Conservation (phyloP, 768 basidiomycete species). For the Kwoniella dejecticola region DNA sequence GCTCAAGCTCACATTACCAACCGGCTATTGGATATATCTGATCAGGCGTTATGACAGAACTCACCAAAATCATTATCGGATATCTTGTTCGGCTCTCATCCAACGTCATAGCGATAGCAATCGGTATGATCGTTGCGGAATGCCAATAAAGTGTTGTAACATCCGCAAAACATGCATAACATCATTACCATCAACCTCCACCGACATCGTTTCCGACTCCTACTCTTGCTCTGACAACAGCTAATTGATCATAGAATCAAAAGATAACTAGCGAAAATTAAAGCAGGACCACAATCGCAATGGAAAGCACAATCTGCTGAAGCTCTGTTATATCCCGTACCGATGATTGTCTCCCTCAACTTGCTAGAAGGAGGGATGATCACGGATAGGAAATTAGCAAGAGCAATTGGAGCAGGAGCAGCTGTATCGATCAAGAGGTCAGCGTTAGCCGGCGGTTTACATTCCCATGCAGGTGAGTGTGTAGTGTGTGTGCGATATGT, state of each 20-base stretch:
- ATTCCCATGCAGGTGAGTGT: no score
- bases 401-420: conserved; percentile 17
- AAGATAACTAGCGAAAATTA: conserved; percentile 12
- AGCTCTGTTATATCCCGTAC: neutral
- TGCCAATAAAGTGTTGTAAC: neutral
- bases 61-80: conserved; percentile 12
- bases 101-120: neutral
- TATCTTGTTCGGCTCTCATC: conserved; percentile 1
- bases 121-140: no score
- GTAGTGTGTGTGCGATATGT: neutral
- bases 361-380: neutral
- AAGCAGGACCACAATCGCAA: no score
- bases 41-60: neutral
- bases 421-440: neutral
- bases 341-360: neutral
- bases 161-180: conserved; percentile 9
- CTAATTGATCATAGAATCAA: conserved; percentile 4
- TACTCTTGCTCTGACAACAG: neutral
- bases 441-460: neutral
- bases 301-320: neutral
- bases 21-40: neutral
- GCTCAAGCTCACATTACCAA: neutral
- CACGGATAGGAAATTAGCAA: conserved; percentile 11
- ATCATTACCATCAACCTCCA: neutral
- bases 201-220: neutral